phyloP scores from a whole-genome alignment of 148 eudicot species.

The Selenicereus undatus region DNA sequence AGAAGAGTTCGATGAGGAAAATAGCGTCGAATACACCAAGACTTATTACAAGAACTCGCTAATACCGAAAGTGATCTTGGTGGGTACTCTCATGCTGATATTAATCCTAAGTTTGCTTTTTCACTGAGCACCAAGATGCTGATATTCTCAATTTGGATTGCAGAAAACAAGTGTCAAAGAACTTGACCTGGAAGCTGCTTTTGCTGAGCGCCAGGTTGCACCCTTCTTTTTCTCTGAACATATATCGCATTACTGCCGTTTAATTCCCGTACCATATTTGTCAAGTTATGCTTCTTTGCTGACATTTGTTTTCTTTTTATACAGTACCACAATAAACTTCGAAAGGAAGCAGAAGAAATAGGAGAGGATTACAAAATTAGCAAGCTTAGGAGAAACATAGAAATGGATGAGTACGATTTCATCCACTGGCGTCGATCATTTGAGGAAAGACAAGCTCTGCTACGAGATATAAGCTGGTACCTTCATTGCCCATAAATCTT shows the following conservation, averaged over 20 bases:
- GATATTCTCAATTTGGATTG: constrained; percentile 12
- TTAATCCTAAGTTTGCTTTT: neutral
- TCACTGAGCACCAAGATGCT: neutral
- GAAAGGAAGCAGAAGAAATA: constrained; percentile 69
- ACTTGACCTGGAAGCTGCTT: constrained; percentile 92
- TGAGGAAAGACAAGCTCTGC: constrained; percentile 93
- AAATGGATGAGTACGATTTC: constrained; percentile 95
- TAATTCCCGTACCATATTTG: neutral
- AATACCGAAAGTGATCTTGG: constrained; percentile 59
- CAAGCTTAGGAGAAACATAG: constrained; percentile 67
- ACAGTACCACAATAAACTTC: constrained; percentile 60
- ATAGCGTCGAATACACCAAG: constrained; percentile 58
- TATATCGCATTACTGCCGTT: neutral
- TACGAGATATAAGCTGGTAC: constrained; percentile 96
- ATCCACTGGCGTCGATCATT: constrained; percentile 95
- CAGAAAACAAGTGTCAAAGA: constrained; percentile 89
- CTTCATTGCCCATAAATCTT: neutral
- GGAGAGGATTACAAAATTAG: constrained; percentile 62
- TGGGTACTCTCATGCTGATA: constrained; percentile 25
- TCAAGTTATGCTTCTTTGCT: constrained; percentile 10
- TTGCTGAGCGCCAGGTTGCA: constrained; percentile 89
- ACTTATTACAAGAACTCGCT: constrained; percentile 51
- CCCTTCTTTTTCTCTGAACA: constrained; percentile 5
- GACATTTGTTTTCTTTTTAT: constrained; percentile 18
- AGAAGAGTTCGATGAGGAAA: constrained; percentile 74